Conservation (phyloP, 2,329 filamentous ascomycete species). For the Thielaviopsis ethacetica region DNA sequence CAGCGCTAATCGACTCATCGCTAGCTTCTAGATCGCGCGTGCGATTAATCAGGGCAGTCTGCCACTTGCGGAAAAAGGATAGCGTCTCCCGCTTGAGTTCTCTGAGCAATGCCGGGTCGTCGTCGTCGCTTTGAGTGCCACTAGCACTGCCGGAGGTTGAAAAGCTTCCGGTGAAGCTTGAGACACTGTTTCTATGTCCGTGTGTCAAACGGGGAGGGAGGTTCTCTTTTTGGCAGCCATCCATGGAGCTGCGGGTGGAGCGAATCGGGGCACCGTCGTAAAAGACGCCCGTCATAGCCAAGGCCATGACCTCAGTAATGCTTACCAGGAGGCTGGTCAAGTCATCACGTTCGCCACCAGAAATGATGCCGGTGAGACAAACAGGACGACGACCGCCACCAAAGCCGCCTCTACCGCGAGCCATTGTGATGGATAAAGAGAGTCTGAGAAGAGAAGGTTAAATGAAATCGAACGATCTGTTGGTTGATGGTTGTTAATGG, state of each 20-base stretch:
- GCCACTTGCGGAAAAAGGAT: slow-evolving; percentile 66
- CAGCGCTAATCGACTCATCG: neutral
- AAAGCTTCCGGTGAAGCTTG: slow-evolving; percentile 1
- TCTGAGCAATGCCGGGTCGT: slow-evolving; percentile 30
- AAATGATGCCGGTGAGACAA: slow-evolving; percentile 35
- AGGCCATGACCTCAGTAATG: slow-evolving; percentile 39
- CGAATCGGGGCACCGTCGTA: slow-evolving; percentile 14
- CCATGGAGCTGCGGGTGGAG: neutral
- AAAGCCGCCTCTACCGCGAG: slow-evolving; percentile 20
- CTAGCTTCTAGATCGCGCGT: slow-evolving; percentile 42
- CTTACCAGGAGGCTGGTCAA: slow-evolving; percentile 33
- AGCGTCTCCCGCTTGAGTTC: slow-evolving; percentile 56
- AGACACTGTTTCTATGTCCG: slow-evolving; percentile 14
- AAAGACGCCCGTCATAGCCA: slow-evolving; percentile 34
- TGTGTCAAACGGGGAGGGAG: slow-evolving; percentile 1
- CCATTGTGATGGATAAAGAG: slow-evolving; percentile 19
- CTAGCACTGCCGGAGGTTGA: slow-evolving; percentile 3
- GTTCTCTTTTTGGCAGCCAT: slow-evolving; percentile 10
- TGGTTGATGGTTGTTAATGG: neutral
- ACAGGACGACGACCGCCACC: slow-evolving; percentile 27
- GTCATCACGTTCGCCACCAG: slow-evolving; percentile 31
- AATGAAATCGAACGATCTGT: neutral
- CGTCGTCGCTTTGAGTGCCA: slow-evolving; percentile 13
- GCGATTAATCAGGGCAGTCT: slow-evolving; percentile 49
- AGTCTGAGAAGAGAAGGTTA: neutral